Evolutionary conservation across 768 basidiomycete genomes (phyloP), one percentile per base, ranked within the genome.

Genomic region (Kwoniella europaea): DNA sequence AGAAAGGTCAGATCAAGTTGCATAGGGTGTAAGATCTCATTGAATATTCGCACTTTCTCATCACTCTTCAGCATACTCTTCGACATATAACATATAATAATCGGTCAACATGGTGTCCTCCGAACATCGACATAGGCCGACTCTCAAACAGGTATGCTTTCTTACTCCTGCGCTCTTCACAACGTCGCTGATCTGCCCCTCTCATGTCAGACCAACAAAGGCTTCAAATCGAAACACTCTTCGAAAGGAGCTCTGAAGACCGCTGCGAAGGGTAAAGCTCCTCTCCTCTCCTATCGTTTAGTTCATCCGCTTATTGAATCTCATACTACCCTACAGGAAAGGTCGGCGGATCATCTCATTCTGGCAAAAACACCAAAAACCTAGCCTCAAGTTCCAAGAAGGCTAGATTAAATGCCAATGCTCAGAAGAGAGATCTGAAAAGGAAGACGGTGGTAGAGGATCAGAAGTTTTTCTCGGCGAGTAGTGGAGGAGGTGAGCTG

Each of bases 161-260:
- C 24, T 24, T 24, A 24, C 24, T 24, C 24, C 24, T 24, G 24
- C 24, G 24, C 24, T 24, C 24, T 24, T 24, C 24, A 24, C 24
- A 24, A 1, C 24, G 24, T 24, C 24, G 24, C 24, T 24, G 24
- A 24, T 24, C 24, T 24, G 24, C 24, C 24, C 24, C 24, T 24
- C 24, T 24, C 24, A 24, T 24, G 24, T 24, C 24, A 24, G 24
- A 86, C 89, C 87, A 97, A 98, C 85, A 98, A 98, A 83, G 75
- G 88, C 1, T 98, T 92, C 87, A 98, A 98, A 85, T 93, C 93
- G 2, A 92, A 90, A 81, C 92, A 94, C 86, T 88, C 93, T 2
- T 88, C 92, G 13, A 97, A 97, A 84, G 89, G 91, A 1, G 86
- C 91, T 0, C 77, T 97, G 50, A 94, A 91, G 83, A 92, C 92